Base-by-base conservation (phyloP, 352 stramenopile species). In the Phytophthora syringae region DNA sequence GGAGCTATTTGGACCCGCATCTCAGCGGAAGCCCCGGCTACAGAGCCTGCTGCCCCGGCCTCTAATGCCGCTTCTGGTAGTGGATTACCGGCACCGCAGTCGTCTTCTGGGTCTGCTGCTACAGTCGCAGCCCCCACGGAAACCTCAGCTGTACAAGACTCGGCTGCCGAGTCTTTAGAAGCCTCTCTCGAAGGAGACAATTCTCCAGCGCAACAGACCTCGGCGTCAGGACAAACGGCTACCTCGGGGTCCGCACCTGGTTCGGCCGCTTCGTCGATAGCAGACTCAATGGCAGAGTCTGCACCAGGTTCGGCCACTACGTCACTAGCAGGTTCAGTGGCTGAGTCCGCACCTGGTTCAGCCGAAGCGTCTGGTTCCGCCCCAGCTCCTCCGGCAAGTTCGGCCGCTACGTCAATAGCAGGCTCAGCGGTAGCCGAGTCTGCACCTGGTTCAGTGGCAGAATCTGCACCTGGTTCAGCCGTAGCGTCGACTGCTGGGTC, bases 1-100 rank as follows among this genome's bases (percentile, higher is more conserved):
- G 67, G 67, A 5, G 67, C 51, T 1, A 65, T 73, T 57, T 73
- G 65, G 65, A 61, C 65, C 16, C 47, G 65, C 2, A 70, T 66
- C 51, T 52, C 48, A 5, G 52, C 52, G 1, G 56, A 67, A 28
- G 51, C 63, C 7, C 55, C 49, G 7, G 61, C 43, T 7, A 53
- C 37, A 15, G 37, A 45, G 6, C 18, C 39, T 52, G 48, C 54
- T 40, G 60, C 52, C 37, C 28, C 34, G 13, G 48, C 32, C 4
- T 28, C 32, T 10, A 32, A 30, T 28, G 18, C 27, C 37, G 54
- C 28, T 18, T 57, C 56, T n/a, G 34, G 34, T 7, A 63, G 55
- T 24, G 55, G 25, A 16, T 47, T 16, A n/a, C 24, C 55, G 24
- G 55, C 53, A 25, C 22, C 44, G 43, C 22, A 56, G 25, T 28